Evolutionary conservation across 345 rosid species (phyloP), one percentile per base, ranked within the genome.

Genomic region (Sapria himalayana): DNA sequence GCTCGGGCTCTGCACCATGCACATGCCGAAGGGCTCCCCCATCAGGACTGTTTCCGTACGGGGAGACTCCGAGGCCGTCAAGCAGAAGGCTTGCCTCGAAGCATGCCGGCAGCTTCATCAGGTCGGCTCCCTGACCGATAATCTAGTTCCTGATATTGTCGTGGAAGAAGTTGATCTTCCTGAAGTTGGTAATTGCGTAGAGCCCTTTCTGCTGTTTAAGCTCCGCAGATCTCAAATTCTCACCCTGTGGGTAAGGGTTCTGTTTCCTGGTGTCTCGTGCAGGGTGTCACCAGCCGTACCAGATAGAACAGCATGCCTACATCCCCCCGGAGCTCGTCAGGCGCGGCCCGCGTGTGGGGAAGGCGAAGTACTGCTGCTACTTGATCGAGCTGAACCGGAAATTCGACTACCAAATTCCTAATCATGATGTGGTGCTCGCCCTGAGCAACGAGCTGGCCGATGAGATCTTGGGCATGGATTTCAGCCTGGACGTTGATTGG

Each of bases 11-110:
- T 79, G 82, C 46, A 57, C 49, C 27, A 57, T 89, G 46, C 44
- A 63, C 51, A 69, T 89, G 40, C 94, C 98, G 10, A 82, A 72
- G 55, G 69, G 73, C 54, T 79, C 78, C 47, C 91, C 78, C 18
- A 19, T 79, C 15, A 58, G 22, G 36, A 25, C 56, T 29, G 66
- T 79, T 32, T 7, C 5, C 15, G 69, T 61, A 15, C 22, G 63
- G 12, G 93, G 66, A 39, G 27, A 69, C 29, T 0, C 10, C 27
- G 67, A 57, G 37, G 39, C 17, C 43, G 29, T 72, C 47, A 82
- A 71, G 69, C 71, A 74, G 59, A 65, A 46, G 61, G 82, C 69
- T 19, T 89, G 93, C 51, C 73, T 89, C 38, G 66, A 82, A 76
- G 91, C 93, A 33, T 82, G 94, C 73, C 72, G 61, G 57, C 49